Evolutionary conservation across 495 filamentous ascomycete species (phyloP).

Genomic region (Penicillium odoratum): DNA sequence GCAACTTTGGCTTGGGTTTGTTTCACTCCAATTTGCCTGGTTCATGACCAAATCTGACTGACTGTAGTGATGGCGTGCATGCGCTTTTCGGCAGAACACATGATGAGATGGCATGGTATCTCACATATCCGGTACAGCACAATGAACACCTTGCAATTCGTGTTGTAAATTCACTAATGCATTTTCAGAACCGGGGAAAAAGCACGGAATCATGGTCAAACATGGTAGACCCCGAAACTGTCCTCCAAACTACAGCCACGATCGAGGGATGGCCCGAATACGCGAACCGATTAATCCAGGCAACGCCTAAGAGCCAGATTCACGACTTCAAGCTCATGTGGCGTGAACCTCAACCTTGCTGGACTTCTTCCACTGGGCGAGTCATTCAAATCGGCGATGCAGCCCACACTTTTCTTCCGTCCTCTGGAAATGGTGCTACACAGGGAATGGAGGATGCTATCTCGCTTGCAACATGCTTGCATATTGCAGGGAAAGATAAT

Average conservation of each 20-base stretch:
- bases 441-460: constrained; percentile 72
- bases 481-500: constrained; percentile 50
- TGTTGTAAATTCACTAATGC: background rate
- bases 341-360: constrained; percentile 7
- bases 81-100: background rate
- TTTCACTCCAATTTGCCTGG: background rate
- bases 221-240: background rate
- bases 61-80: background rate
- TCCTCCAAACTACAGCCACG: constrained; percentile 3
- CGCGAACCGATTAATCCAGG: constrained; percentile 4
- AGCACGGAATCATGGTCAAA: constrained; percentile 4
- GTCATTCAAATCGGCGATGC: constrained; percentile 67
- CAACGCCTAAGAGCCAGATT: constrained; percentile 1
- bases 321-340: constrained; percentile 7
- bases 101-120: constrained; percentile 7
- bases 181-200: background rate
- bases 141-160: background rate
- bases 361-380: constrained; percentile 51
- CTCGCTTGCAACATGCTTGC: constrained; percentile 60
- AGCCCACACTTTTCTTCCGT: constrained; percentile 71
- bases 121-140: constrained; percentile 3
- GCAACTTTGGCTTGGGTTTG: constrained; percentile 6
- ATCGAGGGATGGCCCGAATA: constrained; percentile 7
- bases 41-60: background rate
- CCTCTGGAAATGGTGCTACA: constrained; percentile 65